A percentile compares a stretch with the other conserved stretches of the same genome.
phyloP scores from a whole-genome alignment of 495 filamentous ascomycete genomes.

The Trichoderma erinaceum region DNA sequence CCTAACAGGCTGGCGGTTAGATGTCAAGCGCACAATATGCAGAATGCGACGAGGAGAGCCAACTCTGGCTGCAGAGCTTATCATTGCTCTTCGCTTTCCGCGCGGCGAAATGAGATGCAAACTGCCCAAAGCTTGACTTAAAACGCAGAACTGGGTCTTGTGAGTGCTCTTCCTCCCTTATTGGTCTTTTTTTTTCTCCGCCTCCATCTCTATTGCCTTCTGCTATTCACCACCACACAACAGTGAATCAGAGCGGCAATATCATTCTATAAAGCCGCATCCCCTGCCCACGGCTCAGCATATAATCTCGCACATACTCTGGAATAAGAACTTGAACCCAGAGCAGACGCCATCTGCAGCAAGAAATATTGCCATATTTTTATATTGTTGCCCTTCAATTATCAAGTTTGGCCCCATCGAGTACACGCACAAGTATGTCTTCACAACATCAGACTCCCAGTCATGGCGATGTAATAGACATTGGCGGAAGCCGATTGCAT shows the following conservation, averaged over 20 bases:
- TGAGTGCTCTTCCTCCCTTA: background rate
- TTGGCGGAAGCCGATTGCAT: constrained; percentile 15
- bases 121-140: background rate
- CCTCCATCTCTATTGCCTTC: background rate
- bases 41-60: background rate
- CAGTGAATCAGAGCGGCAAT: background rate
- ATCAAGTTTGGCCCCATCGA: background rate
- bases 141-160: background rate
- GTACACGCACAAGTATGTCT: background rate
- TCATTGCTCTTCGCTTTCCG: background rate
- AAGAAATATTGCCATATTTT: background rate
- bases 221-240: background rate
- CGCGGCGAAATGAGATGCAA: background rate
- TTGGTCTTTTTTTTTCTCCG: background rate
- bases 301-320: background rate
- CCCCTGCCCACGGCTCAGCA: background rate
- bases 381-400: background rate
- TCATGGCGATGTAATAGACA: constrained; percentile 15
- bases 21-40: constrained; percentile 2
- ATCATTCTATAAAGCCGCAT: background rate
- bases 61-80: background rate
- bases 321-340: background rate
- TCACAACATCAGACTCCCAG: background rate
- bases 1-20: background rate
- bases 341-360: background rate